Evolutionary conservation across 768 basidiomycete species (phyloP).

Genomic region (Tulasnella sp.): DNA sequence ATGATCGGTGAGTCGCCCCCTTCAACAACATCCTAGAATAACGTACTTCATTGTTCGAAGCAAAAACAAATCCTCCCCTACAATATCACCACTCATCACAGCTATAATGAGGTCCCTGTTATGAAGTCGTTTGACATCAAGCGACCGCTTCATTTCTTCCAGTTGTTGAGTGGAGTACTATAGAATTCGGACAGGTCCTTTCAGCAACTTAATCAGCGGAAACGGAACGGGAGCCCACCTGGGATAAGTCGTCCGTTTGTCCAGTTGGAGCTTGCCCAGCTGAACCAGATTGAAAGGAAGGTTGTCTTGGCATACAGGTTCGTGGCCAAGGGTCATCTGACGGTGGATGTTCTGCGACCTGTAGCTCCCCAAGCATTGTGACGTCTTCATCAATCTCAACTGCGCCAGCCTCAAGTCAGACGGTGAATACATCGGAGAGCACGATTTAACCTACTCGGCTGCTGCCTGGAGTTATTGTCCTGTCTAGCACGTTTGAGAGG

Average conservation of each 20-base stretch:
- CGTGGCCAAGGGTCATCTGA: not conserved
- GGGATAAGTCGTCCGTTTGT: not conserved
- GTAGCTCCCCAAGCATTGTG: not conserved
- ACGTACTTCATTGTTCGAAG: not conserved
- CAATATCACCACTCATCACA: not conserved
- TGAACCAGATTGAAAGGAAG: not conserved
- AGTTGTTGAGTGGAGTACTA: not conserved
- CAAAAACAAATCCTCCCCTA: conserved; percentile 5
- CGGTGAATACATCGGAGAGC: not conserved
- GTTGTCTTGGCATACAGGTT: not conserved
- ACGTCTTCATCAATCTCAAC: not conserved
- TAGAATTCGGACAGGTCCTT: not conserved
- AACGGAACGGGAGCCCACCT: not conserved
- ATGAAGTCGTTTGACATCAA: not conserved
- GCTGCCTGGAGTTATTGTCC: not conserved
- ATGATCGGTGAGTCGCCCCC: not conserved
- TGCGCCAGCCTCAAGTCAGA: not conserved
- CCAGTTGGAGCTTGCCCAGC: not conserved
- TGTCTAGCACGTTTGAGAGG: not conserved
- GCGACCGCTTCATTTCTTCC: not conserved
- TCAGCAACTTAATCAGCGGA: not conserved
- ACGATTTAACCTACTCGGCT: not conserved
- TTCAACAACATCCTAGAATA: not conserved
- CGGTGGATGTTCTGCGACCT: not conserved
- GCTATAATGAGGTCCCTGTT: not conserved